Conservation (phyloP, 2,329 filamentous ascomycete species). For the Sclerotiophoma versabilis region DNA sequence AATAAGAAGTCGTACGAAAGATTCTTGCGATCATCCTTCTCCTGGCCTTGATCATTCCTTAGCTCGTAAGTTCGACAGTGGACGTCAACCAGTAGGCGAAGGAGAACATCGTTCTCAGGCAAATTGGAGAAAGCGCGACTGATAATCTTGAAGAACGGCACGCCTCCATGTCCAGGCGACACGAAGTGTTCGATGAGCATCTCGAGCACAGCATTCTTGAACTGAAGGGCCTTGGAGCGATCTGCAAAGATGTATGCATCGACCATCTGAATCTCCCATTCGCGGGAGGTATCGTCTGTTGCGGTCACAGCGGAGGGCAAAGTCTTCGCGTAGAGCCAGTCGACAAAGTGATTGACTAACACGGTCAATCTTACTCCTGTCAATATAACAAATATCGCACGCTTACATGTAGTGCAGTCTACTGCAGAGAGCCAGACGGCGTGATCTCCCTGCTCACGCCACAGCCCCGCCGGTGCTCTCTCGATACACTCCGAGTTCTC, state of each 20-base stretch:
- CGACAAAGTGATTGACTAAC: too few species aligned
- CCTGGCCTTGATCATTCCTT: neutral
- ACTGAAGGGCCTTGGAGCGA: neutral
- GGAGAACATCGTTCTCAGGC: neutral
- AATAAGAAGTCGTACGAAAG: constrained; percentile 1
- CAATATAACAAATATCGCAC: too few species aligned
- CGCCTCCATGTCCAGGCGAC: neutral
- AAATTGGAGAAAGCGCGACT: neutral
- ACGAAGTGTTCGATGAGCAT: neutral
- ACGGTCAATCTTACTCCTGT: too few species aligned
- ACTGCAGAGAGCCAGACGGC: too few species aligned
- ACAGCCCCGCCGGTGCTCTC: too few species aligned
- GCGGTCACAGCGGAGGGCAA: too few species aligned
- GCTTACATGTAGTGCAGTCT: too few species aligned
- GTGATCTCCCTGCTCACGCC: too few species aligned
- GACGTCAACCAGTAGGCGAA: neutral
- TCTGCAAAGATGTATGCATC: neutral
- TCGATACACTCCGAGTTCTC: too few species aligned
- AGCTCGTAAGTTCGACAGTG: neutral
- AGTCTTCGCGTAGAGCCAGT: too few species aligned
- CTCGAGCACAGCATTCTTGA: neutral
- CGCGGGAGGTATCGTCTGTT: too few species aligned
- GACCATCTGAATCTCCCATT: neutral
- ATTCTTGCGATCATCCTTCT: neutral
- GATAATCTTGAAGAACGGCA: neutral